Evolutionary conservation across 306 rosid species (phyloP).

Genomic region (Cucurbita pepo): DNA sequence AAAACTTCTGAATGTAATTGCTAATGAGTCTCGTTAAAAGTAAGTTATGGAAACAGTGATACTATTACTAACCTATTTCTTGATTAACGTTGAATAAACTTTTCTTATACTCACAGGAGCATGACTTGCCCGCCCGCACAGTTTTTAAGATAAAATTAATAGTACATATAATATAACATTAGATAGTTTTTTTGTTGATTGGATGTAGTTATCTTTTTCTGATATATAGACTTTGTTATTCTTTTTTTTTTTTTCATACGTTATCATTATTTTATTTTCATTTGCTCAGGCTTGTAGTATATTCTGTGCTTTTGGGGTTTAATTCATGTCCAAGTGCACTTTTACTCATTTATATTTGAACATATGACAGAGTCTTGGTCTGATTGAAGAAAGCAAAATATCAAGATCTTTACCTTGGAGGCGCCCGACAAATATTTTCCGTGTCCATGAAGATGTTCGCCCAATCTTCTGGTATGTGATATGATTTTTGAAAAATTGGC

Average conservation of each 20-base stretch:
- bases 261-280: background rate
- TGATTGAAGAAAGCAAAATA: conserved; percentile 74
- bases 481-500: conserved; percentile 1
- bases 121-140: background rate
- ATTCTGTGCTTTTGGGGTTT: background rate
- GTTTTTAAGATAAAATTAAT: background rate
- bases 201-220: background rate
- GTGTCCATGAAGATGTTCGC: conserved; percentile 72
- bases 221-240: background rate
- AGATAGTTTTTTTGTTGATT: background rate
- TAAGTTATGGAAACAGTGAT: background rate
- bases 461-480: conserved; percentile 71
- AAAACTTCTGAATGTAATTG: background rate
- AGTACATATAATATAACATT: background rate
- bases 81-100: background rate
- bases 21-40: background rate
- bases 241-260: background rate
- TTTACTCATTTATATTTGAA: background rate
- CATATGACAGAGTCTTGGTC: conserved; percentile 71
- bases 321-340: background rate
- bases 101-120: background rate
- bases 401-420: conserved; percentile 75
- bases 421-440: conserved; percentile 79
- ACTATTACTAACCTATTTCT: background rate
- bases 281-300: background rate